phyloP scores from a whole-genome alignment of 2,329 filamentous ascomycete genomes.

The Colletotrichum neosansevieriae region DNA sequence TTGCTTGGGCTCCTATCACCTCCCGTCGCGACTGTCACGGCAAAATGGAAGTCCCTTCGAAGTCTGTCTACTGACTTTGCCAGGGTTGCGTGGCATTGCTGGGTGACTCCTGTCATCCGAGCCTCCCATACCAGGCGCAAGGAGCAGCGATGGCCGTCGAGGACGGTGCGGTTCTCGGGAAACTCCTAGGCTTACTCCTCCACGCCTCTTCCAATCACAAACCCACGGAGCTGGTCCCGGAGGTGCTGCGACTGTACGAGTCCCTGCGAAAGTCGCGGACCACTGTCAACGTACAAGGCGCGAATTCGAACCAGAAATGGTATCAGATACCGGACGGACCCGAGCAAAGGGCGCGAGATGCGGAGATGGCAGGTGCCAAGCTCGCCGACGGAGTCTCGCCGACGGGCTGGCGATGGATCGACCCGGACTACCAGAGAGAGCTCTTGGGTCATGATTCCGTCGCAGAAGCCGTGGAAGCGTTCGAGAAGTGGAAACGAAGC shows the following conservation, averaged over 20 bases:
- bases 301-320: constrained; percentile 27
- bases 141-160: constrained; percentile 46
- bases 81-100: constrained; percentile 39
- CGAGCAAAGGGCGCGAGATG: constrained; percentile 30
- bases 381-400: neutral
- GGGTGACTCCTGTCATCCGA: constrained; percentile 39
- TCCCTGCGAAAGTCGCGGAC: constrained; percentile 3
- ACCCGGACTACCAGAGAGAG: constrained; percentile 5
- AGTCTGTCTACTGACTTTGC: neutral
- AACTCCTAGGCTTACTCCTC: constrained; percentile 44
- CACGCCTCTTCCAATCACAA: neutral
- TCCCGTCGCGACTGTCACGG: too few species aligned
- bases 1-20: neutral
- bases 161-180: constrained; percentile 44
- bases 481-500: neutral
- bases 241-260: constrained; percentile 22
- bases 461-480: constrained; percentile 14
- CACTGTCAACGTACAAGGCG: constrained; percentile 15
- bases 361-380: constrained; percentile 3
- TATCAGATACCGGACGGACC: constrained; percentile 30
- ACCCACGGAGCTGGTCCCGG: neutral
- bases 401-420: constrained; percentile 23
- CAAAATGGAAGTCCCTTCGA: neutral
- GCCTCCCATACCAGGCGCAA: constrained; percentile 44
- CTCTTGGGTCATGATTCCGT: neutral